These are phyloP conservation scores for Chlorella sp. DNA, from an alignment of 139 green algal genomes.

Conservation along the genomic window DNA sequence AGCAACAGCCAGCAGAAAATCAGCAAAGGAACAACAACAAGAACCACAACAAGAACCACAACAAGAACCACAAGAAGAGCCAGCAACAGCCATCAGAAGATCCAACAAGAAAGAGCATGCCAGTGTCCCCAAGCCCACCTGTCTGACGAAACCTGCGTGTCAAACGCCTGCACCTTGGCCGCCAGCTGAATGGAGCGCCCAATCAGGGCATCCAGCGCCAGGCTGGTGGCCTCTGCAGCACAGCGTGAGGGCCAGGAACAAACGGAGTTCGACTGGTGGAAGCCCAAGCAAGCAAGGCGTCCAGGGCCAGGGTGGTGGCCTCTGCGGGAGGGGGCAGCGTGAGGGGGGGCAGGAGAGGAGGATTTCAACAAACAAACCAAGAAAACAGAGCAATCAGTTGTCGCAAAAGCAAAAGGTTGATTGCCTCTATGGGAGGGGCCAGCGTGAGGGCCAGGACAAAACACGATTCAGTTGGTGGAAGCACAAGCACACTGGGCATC, in stretches of 20 bases:
- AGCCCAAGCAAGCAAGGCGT: not conserved
- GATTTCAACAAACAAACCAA: not conserved
- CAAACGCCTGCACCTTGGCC: conserved; percentile 41
- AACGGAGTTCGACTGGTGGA: too few species aligned
- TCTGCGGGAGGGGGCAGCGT: not conserved
- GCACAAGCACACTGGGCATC: too few species aligned
- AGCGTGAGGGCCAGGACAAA: too few species aligned
- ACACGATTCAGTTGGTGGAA: too few species aligned
- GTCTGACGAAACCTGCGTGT: conserved; percentile 18
- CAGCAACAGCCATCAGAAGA: not conserved
- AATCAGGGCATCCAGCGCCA: conserved; percentile 49
- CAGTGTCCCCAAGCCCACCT: conserved; percentile 9
- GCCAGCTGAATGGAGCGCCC: conserved; percentile 48
- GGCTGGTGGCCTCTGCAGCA: conserved; percentile 29
- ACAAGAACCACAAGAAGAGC: too few species aligned
- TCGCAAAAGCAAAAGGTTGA: too few species aligned
- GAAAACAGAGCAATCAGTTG: too few species aligned
- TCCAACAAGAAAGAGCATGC: not conserved
- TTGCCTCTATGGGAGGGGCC: too few species aligned
- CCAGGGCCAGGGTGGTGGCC: not conserved
- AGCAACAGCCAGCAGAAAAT: not conserved
- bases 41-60: too few species aligned
- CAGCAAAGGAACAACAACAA: not conserved
- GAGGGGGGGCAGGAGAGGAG: too few species aligned
- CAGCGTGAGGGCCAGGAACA: not conserved